phyloP scores from a whole-genome alignment of 2,329 filamentous ascomycete species.

The Chaetomiaceae sp. region DNA sequence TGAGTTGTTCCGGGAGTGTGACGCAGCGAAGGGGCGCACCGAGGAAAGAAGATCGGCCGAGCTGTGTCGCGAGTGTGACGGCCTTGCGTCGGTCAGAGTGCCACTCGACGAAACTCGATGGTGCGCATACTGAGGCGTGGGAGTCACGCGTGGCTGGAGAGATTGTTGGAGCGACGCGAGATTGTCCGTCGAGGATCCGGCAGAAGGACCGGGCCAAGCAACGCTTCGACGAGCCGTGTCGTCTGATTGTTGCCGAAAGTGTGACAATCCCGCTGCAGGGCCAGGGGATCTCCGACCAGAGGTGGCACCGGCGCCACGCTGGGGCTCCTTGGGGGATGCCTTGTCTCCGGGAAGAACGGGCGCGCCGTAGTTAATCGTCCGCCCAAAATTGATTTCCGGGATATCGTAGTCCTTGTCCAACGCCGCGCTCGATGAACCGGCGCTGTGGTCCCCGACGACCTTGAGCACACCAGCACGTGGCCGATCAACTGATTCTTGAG shows the following conservation, averaged over 20 bases:
- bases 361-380: constrained; percentile 62
- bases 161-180: constrained; percentile 72
- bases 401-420: constrained; percentile 47
- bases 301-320: constrained; percentile 29
- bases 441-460: constrained; percentile 58
- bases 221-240: constrained; percentile 60
- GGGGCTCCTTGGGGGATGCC: constrained; percentile 24
- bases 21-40: constrained; percentile 35
- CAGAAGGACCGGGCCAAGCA: constrained; percentile 67
- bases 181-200: constrained; percentile 44
- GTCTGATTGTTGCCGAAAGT: constrained; percentile 45
- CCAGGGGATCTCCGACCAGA: constrained; percentile 25
- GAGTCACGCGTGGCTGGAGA: constrained; percentile 69
- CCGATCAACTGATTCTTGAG: constrained; percentile 52
- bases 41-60: constrained; percentile 43
- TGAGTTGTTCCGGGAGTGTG: constrained; percentile 44
- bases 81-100: constrained; percentile 36
- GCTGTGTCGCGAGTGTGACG: constrained; percentile 38
- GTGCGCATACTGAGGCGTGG: constrained; percentile 54
- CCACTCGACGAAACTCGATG: constrained; percentile 54
- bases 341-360: constrained; percentile 32
- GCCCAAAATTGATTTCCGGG: constrained; percentile 79
- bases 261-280: constrained; percentile 28
- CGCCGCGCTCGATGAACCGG: constrained; percentile 28
- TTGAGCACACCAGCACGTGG: constrained; percentile 76